Conservation (phyloP, 192 early-diverging fungal species). For the Podila horticola region DNA sequence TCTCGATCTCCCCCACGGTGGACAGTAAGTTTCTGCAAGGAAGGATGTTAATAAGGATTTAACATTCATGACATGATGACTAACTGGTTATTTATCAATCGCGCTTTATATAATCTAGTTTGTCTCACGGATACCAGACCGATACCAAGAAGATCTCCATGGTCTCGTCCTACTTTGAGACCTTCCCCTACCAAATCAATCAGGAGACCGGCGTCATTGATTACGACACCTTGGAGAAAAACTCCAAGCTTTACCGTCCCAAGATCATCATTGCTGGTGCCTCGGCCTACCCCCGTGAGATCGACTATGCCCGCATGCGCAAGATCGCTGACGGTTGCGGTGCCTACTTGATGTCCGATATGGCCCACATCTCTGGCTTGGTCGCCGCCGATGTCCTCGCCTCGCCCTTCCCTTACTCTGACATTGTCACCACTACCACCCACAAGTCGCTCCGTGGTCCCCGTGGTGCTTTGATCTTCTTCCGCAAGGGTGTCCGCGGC, state of each 20-base stretch:
- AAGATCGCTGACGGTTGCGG: constrained; percentile 84
- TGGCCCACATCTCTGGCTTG: constrained; percentile 94
- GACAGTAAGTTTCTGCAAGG: constrained; percentile 73
- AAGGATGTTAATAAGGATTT: no score
- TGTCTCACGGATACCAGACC: constrained; percentile 99
- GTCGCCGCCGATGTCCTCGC: constrained; percentile 90
- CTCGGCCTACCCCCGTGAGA: constrained; percentile 94
- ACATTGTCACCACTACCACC: constrained; percentile 99
- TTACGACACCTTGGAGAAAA: constrained; percentile 87
- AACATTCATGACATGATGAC: no score
- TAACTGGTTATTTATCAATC: no score
- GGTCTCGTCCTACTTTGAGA: constrained; percentile 96
- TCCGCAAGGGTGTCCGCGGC: constrained; percentile 89
- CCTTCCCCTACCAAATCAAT: constrained; percentile 92
- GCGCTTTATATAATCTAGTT: constrained; percentile 44
- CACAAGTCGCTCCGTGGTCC: constrained; percentile 99
- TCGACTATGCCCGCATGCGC: constrained; percentile 91
- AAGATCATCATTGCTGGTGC: constrained; percentile 97
- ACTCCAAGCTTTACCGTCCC: constrained; percentile 88
- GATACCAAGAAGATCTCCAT: constrained; percentile 96
- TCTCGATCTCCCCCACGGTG: constrained; percentile 96
- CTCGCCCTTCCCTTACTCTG: constrained; percentile 91
- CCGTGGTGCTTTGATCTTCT: constrained; percentile 98
- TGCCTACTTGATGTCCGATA: constrained; percentile 96
- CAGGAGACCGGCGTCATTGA: constrained; percentile 93